Conservation (phyloP, 805 yeast genomes). For the Wickerhamomyces pijperi region DNA sequence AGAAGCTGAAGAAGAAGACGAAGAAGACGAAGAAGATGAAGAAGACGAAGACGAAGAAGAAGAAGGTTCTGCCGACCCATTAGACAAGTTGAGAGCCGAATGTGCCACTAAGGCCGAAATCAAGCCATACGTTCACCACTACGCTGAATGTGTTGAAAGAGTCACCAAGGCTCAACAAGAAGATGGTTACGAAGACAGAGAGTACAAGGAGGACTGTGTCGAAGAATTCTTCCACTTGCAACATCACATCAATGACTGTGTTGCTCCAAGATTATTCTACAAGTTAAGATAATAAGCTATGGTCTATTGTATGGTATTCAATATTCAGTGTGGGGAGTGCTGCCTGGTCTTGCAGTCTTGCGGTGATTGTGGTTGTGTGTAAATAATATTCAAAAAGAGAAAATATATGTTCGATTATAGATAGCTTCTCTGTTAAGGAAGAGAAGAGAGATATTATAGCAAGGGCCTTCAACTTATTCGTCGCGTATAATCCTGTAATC, state of each 20-base stretch:
- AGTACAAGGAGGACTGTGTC: constrained; percentile 91
- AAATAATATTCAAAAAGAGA: no score
- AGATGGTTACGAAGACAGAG: constrained; percentile 66
- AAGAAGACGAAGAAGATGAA: constrained; percentile 37
- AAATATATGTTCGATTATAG: no score
- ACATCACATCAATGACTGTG: constrained; percentile 86
- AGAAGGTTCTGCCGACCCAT: constrained; percentile 56
- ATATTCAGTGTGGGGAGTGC: no score
- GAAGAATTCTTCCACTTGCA: constrained; percentile 96
- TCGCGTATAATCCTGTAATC: no score
- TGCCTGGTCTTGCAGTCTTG: no score
- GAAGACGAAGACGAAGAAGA: constrained; percentile 65
- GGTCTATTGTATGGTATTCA: no score
- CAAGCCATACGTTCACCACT: constrained; percentile 73
- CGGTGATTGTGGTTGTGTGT: no score
- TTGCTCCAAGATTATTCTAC: constrained; percentile 79
- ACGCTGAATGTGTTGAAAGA: constrained; percentile 89
- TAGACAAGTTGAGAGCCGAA: constrained; percentile 54
- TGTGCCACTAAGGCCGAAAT: constrained; percentile 62
- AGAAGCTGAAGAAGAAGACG: constrained; percentile 17
- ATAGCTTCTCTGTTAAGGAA: no score
- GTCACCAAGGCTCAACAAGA: constrained; percentile 82
- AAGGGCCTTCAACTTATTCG: no score
- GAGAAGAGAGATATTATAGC: no score
- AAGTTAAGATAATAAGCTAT: constrained; percentile 76